Evolutionary conservation across 441 rosid species (phyloP).

Genomic region (Pelargonium citronellum): DNA sequence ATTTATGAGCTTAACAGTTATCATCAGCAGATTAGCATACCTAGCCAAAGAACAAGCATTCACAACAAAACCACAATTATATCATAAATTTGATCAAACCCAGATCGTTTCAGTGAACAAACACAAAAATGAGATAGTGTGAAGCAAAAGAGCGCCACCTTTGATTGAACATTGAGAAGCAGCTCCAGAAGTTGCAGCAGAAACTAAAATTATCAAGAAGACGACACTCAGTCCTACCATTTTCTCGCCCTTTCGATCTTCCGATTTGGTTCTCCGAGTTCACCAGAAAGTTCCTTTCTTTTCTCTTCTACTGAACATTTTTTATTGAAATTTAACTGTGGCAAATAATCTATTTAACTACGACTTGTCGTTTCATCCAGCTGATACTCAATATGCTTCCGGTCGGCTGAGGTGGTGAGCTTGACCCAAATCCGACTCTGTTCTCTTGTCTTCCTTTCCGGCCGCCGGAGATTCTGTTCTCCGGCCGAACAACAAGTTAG

Average conservation of each 20-base stretch:
- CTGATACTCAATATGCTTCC: not conserved
- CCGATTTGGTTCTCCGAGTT: not conserved
- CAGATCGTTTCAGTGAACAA: not conserved
- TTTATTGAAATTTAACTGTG: no score
- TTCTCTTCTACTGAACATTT: no score
- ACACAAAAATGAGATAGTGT: not conserved
- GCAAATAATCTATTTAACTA: not conserved
- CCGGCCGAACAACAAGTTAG: not conserved
- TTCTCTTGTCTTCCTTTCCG: not conserved
- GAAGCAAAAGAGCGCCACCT: not conserved
- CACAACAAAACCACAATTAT: not conserved
- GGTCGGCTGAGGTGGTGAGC: not conserved
- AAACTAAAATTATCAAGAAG: not conserved
- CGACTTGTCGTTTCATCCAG: not conserved
- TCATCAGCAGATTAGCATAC: no score
- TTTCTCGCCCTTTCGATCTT: not conserved
- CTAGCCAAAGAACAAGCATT: not conserved
- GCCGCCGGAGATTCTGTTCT: not conserved
- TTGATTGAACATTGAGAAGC: not conserved
- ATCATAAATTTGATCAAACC: not conserved
- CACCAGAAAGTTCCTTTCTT: no score
- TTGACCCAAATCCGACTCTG: not conserved
- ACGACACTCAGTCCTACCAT: not conserved
- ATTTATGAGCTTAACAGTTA: no score
- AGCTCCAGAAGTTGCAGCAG: conserved; percentile 3